Percentiles rank a stretch among this genome's conserved stretches.
Conservation (phyloP, 129 eudicot species). For the sunflower (Helianthus annuus) region HanXRQr2.0-SUNRISE NC_035436.2:77142535-77143034, state of each 20-base stretch:
- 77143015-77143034: slow-evolving; percentile 84
- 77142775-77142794: slow-evolving; percentile 84
- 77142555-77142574: slow-evolving; percentile 95
- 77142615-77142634: slow-evolving; percentile 93
- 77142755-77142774: slow-evolving; percentile 84
- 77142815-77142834: slow-evolving; percentile 98
- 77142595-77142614: slow-evolving; percentile 86
- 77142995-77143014: slow-evolving; percentile 77
- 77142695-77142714: slow-evolving; percentile 93
- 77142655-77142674: slow-evolving; percentile 87
- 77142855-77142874: slow-evolving; percentile 76
- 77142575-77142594: slow-evolving; percentile 87
- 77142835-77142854: slow-evolving; percentile 94
- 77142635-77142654: slow-evolving; percentile 97
- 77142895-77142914: slow-evolving; percentile 68
- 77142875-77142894: slow-evolving; percentile 95
- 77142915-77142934: not conserved
- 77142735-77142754: slow-evolving; percentile 82
- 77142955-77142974: slow-evolving; percentile 22
- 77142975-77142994: slow-evolving; percentile 60
- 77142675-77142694: slow-evolving; percentile 96
- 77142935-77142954: not conserved
- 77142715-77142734: slow-evolving; percentile 95
- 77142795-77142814: slow-evolving; percentile 92
- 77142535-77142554: slow-evolving; percentile 64